These are phyloP conservation scores for Calonectria fujianensis DNA, from an alignment of 2,329 filamentous ascomycete species.

Conservation along the genomic window DNA sequence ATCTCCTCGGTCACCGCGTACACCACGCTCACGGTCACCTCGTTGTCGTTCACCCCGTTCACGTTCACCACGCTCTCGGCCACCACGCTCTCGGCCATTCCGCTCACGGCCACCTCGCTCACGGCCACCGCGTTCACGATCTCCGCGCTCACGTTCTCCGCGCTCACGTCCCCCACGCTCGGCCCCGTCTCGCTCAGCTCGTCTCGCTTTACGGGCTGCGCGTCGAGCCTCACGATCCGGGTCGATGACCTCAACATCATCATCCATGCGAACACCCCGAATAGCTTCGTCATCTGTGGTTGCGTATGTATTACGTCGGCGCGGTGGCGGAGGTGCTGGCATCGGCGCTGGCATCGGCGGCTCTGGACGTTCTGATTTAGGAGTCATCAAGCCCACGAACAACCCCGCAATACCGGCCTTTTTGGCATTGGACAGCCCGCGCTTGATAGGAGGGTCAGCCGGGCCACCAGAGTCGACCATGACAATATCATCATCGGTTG, in stretches of 20 bases:
- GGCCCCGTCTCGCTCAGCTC: conserved; percentile 70
- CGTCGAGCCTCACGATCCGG: conserved; percentile 77
- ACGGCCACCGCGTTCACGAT: conserved; percentile 36
- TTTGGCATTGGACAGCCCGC: conserved; percentile 64
- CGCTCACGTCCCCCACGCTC: conserved; percentile 49
- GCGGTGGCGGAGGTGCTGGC: conserved; percentile 53
- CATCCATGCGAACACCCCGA: conserved; percentile 70
- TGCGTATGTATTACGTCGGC: conserved; percentile 70
- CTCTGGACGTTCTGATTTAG: conserved; percentile 64
- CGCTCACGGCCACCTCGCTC: conserved; percentile 67
- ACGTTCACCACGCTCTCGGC: background rate
- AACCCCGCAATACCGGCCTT: conserved; percentile 75
- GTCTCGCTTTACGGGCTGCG: conserved; percentile 76
- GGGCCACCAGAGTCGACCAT: conserved; percentile 61
- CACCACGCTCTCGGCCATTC: conserved; percentile 39
- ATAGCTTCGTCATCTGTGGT: conserved; percentile 70
- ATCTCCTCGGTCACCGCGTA: conserved; percentile 44
- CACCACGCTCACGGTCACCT: conserved; percentile 56
- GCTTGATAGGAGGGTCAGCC: conserved; percentile 59
- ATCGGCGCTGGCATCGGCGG: conserved; percentile 53
- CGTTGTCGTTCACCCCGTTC: conserved; percentile 70
- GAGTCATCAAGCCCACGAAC: conserved; percentile 75
- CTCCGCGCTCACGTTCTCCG: conserved; percentile 48
- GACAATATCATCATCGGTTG: conserved; percentile 63
- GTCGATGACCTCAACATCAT: conserved; percentile 69